A percentile compares a stretch with the other conserved stretches of the same genome.
phyloP scores from a whole-genome alignment of 441 rosid genomes.

The Breynia disticha region DNA sequence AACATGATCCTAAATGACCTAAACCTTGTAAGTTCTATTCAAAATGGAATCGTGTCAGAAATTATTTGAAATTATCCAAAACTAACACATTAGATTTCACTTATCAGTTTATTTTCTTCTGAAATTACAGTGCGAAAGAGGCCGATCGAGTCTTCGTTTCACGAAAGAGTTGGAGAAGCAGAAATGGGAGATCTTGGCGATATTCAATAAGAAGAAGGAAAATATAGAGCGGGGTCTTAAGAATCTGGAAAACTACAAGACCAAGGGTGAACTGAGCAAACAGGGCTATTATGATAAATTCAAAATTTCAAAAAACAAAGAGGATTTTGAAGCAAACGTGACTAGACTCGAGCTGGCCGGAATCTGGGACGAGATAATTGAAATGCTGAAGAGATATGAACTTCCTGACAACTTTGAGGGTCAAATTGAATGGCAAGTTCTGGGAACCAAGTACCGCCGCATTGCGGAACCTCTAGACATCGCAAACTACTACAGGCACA shows the following conservation, averaged over 20 bases:
- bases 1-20: constrained; percentile 34
- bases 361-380: constrained; percentile 52
- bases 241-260: constrained; percentile 33
- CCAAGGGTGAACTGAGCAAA: constrained; percentile 22
- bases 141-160: constrained; percentile 46
- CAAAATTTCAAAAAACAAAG: constrained; percentile 25
- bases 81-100: not conserved
- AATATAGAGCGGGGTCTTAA: constrained; percentile 19
- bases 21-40: constrained; percentile 42
- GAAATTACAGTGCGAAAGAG: constrained; percentile 46
- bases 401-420: constrained; percentile 64
- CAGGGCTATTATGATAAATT: constrained; percentile 64
- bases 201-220: constrained; percentile 16
- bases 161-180: constrained; percentile 53
- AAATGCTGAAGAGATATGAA: constrained; percentile 46
- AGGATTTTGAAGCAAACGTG: constrained; percentile 65
- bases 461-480: constrained; percentile 70
- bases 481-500: constrained; percentile 63
- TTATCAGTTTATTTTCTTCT: not conserved
- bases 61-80: not conserved
- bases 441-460: constrained; percentile 47
- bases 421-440: constrained; percentile 23
- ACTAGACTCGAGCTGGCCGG: constrained; percentile 63
- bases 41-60: too few species aligned
- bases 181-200: constrained; percentile 26